Conservation (phyloP, 768 basidiomycete genomes). For the Sutorius australiensis region DNA sequence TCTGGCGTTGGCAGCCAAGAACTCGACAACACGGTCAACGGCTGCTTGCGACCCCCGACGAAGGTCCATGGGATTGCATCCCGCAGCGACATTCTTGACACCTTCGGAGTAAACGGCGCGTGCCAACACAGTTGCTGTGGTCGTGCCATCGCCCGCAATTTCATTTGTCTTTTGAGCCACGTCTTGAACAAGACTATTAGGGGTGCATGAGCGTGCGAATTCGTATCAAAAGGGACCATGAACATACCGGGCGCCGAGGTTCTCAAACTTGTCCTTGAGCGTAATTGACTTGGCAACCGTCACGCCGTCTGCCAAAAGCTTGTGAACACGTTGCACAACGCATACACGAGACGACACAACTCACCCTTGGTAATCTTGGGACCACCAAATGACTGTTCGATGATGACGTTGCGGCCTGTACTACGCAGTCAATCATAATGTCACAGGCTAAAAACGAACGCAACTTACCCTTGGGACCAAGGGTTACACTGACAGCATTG, state of each 20-base stretch:
- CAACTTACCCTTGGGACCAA: constrained; percentile 85
- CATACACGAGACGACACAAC: constrained; percentile 12
- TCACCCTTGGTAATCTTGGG: constrained; percentile 95
- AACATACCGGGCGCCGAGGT: constrained; percentile 91
- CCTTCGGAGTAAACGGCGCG: constrained; percentile 98
- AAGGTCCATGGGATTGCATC: constrained; percentile 99
- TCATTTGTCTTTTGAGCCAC: constrained; percentile 98
- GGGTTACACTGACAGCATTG: constrained; percentile 93
- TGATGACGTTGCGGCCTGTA: constrained; percentile 93
- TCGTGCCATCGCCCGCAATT: constrained; percentile 95
- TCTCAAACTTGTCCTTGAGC: constrained; percentile 97
- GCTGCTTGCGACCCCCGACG: constrained; percentile 97
- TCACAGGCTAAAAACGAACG: accelerated
- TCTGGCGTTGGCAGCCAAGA: constrained; percentile 83
- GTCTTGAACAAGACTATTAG: constrained; percentile 80
- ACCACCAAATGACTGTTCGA: constrained; percentile 86
- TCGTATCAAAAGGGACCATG: background rate
- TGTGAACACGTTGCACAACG: constrained; percentile 1
- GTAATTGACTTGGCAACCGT: constrained; percentile 94
- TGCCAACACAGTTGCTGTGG: constrained; percentile 94
- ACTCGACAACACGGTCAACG: constrained; percentile 91
- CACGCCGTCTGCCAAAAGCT: constrained; percentile 75
- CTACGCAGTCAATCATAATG: constrained; percentile 12
- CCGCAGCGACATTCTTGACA: constrained; percentile 98
- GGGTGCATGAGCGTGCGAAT: constrained; percentile 5